phyloP scores from a whole-genome alignment of 2,329 filamentous ascomycete species.

The Chaetomium strumarium region DNA sequence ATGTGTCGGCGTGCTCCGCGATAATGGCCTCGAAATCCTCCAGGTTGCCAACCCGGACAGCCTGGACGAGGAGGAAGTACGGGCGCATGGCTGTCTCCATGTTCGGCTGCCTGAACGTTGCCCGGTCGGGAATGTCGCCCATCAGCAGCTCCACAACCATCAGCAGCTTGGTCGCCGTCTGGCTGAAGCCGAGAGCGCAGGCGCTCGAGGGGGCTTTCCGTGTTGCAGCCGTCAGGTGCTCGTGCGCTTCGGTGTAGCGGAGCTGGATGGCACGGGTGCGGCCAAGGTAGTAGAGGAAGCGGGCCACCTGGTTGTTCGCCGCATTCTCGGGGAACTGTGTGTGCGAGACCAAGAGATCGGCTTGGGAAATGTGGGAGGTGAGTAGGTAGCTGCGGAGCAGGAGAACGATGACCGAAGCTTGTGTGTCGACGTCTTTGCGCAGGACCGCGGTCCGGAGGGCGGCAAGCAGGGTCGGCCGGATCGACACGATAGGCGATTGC shows the following conservation, averaged over 20 bases:
- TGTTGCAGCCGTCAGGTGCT: slow-evolving; percentile 86
- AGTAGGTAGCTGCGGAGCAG: slow-evolving; percentile 92
- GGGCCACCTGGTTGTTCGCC: slow-evolving; percentile 95
- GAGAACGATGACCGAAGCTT: slow-evolving; percentile 90
- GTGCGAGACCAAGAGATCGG: slow-evolving; percentile 90
- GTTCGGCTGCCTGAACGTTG: slow-evolving; percentile 82
- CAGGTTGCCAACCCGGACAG: slow-evolving; percentile 92
- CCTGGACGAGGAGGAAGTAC: slow-evolving; percentile 90
- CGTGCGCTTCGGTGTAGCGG: slow-evolving; percentile 93
- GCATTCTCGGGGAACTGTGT: slow-evolving; percentile 92
- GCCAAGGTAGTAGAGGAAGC: slow-evolving; percentile 95
- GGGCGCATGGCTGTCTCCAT: slow-evolving; percentile 85
- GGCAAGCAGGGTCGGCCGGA: slow-evolving; percentile 78
- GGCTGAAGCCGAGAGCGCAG: slow-evolving; percentile 88
- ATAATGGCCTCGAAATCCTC: slow-evolving; percentile 89
- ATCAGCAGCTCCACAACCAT: slow-evolving; percentile 95
- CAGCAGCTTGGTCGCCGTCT: slow-evolving; percentile 92
- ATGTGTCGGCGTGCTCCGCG: slow-evolving; percentile 71
- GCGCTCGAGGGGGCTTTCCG: slow-evolving; percentile 89
- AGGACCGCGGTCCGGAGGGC: slow-evolving; percentile 92
- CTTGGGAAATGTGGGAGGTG: slow-evolving; percentile 94
- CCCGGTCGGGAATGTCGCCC: slow-evolving; percentile 95
- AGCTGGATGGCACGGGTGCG: slow-evolving; percentile 95
- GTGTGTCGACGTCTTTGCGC: slow-evolving; percentile 94
- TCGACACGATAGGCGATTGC: slow-evolving; percentile 77